These are phyloP conservation scores for Phytopythium aichiense DNA, from an alignment of 352 stramenopile genomes.

Conservation along the genomic window DNA sequence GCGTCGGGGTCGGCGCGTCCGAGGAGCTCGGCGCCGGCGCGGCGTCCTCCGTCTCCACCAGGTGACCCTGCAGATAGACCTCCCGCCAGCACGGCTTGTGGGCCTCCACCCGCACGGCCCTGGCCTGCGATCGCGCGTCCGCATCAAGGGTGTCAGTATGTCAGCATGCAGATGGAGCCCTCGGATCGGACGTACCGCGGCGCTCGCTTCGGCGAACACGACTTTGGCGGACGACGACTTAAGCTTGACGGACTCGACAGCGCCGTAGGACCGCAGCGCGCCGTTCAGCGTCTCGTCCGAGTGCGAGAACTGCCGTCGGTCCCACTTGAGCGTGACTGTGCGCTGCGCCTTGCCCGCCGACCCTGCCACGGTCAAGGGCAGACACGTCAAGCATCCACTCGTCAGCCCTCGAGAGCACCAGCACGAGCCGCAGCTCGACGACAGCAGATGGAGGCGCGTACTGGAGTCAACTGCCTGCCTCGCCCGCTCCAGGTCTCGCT, in stretches of 20 bases:
- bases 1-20: conserved; percentile 16
- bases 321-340: conserved; percentile 79
- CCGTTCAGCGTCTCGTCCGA: conserved; percentile 71
- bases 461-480: conserved; percentile 14
- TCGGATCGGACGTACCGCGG: conserved; percentile 27
- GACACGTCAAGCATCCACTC: not conserved
- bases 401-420: not conserved
- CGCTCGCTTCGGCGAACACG: conserved; percentile 37
- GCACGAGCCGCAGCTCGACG: not conserved
- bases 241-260: conserved; percentile 64
- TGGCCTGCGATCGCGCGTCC: conserved; percentile 20
- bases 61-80: conserved; percentile 70
- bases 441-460: not conserved
- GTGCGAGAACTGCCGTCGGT: conserved; percentile 58
- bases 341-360: conserved; percentile 51
- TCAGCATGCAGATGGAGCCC: not conserved
- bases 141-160: not conserved
- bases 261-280: conserved; percentile 52
- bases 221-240: conserved; percentile 70
- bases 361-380: not conserved
- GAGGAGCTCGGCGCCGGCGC: conserved; percentile 4
- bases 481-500: conserved; percentile 28
- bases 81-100: conserved; percentile 68
- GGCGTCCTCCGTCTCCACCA: conserved; percentile 51
- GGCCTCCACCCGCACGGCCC: conserved; percentile 60